Evolutionary conservation across 1,284 basidiomycete genomes (phyloP).

Genomic region (Phylloporus sp.): DNA sequence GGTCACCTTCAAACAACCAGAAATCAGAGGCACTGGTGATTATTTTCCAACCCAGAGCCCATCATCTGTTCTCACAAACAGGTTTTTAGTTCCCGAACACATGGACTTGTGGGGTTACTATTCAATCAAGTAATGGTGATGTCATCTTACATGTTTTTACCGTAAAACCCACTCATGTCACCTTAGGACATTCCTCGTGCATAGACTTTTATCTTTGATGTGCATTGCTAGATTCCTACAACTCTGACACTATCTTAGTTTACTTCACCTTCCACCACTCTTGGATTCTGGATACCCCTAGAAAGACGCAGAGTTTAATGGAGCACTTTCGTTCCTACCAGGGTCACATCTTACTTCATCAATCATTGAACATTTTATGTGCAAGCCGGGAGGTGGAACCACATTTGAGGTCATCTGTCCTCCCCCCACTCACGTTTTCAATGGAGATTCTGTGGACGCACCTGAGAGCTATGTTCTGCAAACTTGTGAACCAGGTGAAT

Average conservation of each 20-base stretch:
- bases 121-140: background rate
- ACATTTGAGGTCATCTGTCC: constrained; percentile 71
- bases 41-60: constrained; percentile 4
- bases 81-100: constrained; percentile 64
- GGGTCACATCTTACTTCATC: constrained; percentile 82
- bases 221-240: background rate
- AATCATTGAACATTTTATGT: constrained; percentile 84
- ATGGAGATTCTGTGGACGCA: constrained; percentile 1
- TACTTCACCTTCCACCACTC: constrained; percentile 87
- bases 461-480: constrained; percentile 69
- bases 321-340: constrained; percentile 89
- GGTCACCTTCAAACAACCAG: constrained; percentile 91
- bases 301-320: constrained; percentile 86
- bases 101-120: constrained; percentile 83
- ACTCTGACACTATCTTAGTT: constrained; percentile 56
- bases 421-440: constrained; percentile 39
- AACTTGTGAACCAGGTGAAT: constrained; percentile 75
- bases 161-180: constrained; percentile 1
- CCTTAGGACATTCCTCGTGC: constrained; percentile 72
- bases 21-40: constrained; percentile 87
- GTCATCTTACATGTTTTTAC: constrained; percentile 7
- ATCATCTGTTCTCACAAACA: constrained; percentile 2
- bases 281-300: constrained; percentile 96
- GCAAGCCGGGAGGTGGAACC: constrained; percentile 73
- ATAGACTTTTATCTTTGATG: constrained; percentile 23